Conservation (phyloP, 75 land plant genomes). For the Adiantum capillusveneris region DNA sequence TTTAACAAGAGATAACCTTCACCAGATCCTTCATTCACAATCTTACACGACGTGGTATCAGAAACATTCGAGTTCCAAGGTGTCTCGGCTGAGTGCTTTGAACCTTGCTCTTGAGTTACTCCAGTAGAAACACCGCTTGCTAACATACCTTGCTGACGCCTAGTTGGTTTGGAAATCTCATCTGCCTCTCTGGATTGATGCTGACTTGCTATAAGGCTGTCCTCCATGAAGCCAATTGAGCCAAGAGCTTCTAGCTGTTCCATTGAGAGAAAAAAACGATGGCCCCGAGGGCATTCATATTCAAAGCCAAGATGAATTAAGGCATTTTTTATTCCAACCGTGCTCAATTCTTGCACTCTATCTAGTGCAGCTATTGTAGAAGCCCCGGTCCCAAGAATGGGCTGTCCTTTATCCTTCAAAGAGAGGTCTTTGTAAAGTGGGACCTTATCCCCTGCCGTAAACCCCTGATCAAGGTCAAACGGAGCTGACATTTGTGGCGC, state of each 20-base stretch:
- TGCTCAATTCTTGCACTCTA: not conserved
- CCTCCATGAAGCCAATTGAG: conserved; percentile 18
- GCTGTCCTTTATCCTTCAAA: too few species aligned
- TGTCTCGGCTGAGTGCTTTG: too few species aligned
- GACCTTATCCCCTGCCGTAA: too few species aligned
- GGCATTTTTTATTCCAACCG: conserved; percentile 7
- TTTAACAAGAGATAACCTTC: conserved; percentile 59
- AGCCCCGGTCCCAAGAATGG: too few species aligned
- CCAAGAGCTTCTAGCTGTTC: conserved; percentile 61
- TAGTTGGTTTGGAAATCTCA: conserved; percentile 10
- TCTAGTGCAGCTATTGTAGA: too few species aligned
- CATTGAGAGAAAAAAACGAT: conserved; percentile 70
- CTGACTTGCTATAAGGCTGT: conserved; percentile 5
- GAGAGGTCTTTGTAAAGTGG: too few species aligned
- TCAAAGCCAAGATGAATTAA: conserved; percentile 81
- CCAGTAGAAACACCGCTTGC: conserved; percentile 6
- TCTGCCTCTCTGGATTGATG: conserved; percentile 11
- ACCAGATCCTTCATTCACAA: conserved; percentile 46
- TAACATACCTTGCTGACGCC: not conserved
- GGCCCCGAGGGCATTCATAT: conserved; percentile 93
- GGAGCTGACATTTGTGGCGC: not conserved
- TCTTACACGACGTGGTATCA: conserved; percentile 15
- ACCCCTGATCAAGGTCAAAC: too few species aligned
- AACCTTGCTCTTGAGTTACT: not conserved
- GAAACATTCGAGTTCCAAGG: conserved; percentile 9